A percentile compares a stretch with the other conserved stretches of the same genome.
phyloP scores from a whole-genome alignment of 2,329 filamentous ascomycete genomes.

The Aspergillus cejpii region DNA sequence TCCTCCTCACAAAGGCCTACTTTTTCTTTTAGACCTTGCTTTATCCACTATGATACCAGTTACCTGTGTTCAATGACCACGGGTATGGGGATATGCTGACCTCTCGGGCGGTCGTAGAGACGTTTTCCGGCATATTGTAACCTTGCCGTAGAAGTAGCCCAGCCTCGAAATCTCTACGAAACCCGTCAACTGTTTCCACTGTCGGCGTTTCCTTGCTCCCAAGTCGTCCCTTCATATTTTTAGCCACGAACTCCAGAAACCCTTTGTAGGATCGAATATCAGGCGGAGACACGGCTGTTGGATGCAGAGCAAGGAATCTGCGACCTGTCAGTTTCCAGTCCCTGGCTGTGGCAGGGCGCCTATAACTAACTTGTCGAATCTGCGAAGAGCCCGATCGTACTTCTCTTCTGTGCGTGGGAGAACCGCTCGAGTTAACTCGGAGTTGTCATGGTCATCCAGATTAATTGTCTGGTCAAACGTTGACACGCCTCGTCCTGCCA shows the following conservation, averaged over 20 bases:
- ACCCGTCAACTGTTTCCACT: not conserved
- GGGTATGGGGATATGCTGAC: not conserved
- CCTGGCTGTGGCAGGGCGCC: conserved; percentile 1
- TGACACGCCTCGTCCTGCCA: conserved; percentile 3
- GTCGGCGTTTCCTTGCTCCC: not conserved
- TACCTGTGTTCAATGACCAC: not conserved
- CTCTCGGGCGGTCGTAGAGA: conserved; percentile 1
- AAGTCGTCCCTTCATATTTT: conserved; percentile 4
- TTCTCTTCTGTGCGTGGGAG: conserved; percentile 1
- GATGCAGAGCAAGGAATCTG: not conserved
- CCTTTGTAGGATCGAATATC: conserved; percentile 7
- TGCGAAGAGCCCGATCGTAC: conserved; percentile 5
- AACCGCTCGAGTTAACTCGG: conserved; percentile 5
- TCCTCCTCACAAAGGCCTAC: conserved; percentile 3
- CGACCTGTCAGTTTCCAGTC: conserved; percentile 2
- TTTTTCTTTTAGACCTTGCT: conserved; percentile 3
- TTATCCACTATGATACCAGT: not conserved
- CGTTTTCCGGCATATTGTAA: conserved; percentile 1
- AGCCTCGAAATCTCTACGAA: conserved; percentile 4
- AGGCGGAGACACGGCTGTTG: conserved; percentile 5
- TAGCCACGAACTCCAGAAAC: conserved; percentile 5
- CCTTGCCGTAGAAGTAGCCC: not conserved
- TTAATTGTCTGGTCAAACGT: conserved; percentile 6
- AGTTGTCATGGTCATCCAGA: conserved; percentile 5
- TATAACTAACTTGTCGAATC: conserved; percentile 6